Evolutionary conservation across 2,329 filamentous ascomycete species (phyloP).

Genomic region (Fusarium sp.): DNA sequence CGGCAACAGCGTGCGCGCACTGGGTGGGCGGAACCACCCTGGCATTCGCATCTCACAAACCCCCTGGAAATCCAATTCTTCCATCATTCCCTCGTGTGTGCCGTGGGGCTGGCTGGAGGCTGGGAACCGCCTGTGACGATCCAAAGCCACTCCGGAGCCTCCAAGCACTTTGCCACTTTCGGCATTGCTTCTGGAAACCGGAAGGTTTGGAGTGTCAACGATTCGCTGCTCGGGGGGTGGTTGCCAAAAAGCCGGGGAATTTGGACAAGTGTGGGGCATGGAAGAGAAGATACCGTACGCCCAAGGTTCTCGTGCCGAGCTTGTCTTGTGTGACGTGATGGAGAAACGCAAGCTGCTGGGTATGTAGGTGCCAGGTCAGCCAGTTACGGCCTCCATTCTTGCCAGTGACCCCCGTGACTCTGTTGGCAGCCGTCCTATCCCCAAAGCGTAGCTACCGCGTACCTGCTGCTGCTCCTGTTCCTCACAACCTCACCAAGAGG

Average conservation of each 20-base stretch:
- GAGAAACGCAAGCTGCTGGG: background rate
- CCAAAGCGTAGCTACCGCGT: constrained; percentile 31
- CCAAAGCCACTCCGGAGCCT: constrained; percentile 8
- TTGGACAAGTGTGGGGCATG: constrained; percentile 1
- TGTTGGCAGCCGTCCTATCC: constrained; percentile 25
- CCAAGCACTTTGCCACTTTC: constrained; percentile 29
- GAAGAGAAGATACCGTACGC: background rate
- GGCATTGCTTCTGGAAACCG: constrained; percentile 27
- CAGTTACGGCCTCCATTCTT: constrained; percentile 19
- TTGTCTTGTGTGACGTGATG: constrained; percentile 4
- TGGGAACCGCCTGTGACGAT: constrained; percentile 4
- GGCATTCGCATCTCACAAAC: constrained; percentile 21
- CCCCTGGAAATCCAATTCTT: constrained; percentile 20
- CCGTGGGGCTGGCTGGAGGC: constrained; percentile 13
- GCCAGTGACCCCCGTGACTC: constrained; percentile 15
- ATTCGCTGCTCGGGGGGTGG: constrained; percentile 11
- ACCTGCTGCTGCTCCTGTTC: constrained; percentile 2
- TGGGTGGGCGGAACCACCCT: constrained; percentile 4
- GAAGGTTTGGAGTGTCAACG: constrained; percentile 25
- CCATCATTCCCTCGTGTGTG: constrained; percentile 24
- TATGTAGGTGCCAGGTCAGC: background rate
- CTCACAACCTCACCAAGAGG: constrained; percentile 24
- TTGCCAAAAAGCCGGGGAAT: constrained; percentile 11
- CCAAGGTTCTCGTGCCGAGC: background rate
- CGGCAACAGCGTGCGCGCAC: background rate